Conservation (phyloP, 257 asterid species). For the Lantana camara region DNA sequence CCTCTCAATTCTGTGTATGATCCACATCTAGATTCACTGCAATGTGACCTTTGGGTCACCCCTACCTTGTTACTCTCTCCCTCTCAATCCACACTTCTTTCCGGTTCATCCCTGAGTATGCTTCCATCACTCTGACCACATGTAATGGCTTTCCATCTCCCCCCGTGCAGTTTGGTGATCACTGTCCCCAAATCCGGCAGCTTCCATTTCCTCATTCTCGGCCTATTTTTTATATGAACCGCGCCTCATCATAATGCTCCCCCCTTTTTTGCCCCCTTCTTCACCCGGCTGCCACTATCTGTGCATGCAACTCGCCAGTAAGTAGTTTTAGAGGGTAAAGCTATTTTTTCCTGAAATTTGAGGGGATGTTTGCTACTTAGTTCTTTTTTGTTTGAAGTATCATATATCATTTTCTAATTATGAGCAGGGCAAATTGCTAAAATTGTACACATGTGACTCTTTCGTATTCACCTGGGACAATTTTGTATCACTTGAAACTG, state of each 20-base stretch:
- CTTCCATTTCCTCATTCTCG: background rate
- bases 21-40: background rate
- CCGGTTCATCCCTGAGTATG: background rate
- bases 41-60: no score
- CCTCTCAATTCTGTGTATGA: background rate
- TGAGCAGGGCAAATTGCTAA: background rate
- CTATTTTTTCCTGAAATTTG: background rate
- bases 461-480: background rate
- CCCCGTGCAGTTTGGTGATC: background rate
- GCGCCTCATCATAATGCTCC: background rate
- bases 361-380: background rate
- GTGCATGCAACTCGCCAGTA: no score
- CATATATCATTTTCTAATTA: background rate
- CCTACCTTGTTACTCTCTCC: no score
- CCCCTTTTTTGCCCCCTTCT: no score
- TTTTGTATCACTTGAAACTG: background rate
- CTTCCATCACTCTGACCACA: background rate
- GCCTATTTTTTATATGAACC: no score
- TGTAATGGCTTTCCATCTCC: background rate
- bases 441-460: background rate
- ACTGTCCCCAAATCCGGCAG: background rate
- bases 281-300: no score
- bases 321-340: background rate
- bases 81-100: background rate
- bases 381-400: background rate